Evolutionary conservation across 179 eudicot genomes (phyloP).

Genomic region (Spergularia azorica): DNA sequence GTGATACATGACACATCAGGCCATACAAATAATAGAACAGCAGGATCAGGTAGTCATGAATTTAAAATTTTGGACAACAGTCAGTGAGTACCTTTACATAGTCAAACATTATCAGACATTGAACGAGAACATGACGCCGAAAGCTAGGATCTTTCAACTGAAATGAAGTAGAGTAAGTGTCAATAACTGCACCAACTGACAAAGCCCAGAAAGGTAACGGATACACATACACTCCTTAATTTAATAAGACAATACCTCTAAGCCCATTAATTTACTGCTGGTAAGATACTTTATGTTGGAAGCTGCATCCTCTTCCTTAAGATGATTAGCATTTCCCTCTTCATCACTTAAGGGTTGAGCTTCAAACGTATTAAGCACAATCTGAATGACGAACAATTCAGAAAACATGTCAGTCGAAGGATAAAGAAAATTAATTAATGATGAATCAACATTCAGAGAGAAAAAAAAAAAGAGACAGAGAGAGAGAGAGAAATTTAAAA

Average conservation of each 20-base stretch:
- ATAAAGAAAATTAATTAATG: not conserved
- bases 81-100: constrained; percentile 70
- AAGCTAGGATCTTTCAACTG: constrained; percentile 99
- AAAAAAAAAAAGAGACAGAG: too few species aligned
- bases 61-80: not conserved
- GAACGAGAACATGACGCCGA: constrained; percentile 94
- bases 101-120: constrained; percentile 92
- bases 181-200: constrained; percentile 7
- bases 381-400: constrained; percentile 40
- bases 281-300: constrained; percentile 96
- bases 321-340: constrained; percentile 83
- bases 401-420: constrained; percentile 1
- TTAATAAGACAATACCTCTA: constrained; percentile 58
- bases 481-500: not conserved
- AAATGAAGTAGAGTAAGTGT: constrained; percentile 24
- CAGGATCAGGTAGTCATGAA: not conserved
- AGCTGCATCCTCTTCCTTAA: constrained; percentile 90
- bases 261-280: constrained; percentile 98
- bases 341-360: constrained; percentile 99
- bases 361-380: constrained; percentile 88
- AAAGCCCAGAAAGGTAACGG: not conserved
- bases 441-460: not conserved
- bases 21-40: not conserved
- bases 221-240: not conserved
- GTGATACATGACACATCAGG: not conserved